A percentile compares a stretch with the other conserved stretches of the same genome.
Evolutionary conservation across 2,329 filamentous ascomycete genomes (phyloP).

Genomic region (Ophiocordyceps australis): DNA sequence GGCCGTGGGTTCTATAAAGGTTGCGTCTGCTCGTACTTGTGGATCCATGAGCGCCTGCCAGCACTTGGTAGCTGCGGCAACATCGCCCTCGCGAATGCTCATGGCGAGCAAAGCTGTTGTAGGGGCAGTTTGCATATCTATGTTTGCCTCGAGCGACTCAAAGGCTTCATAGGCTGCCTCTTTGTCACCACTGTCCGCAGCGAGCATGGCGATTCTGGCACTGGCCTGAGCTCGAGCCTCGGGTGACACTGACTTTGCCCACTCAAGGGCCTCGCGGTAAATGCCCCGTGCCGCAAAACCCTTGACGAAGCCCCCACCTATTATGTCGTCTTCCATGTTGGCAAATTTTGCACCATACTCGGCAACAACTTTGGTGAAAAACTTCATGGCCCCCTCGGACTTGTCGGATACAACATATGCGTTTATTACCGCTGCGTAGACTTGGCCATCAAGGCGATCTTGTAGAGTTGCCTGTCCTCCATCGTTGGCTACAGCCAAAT

Average conservation of each 20-base stretch:
- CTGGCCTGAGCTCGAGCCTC: conserved; percentile 44
- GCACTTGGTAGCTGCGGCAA: conserved; percentile 58
- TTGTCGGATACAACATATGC: conserved; percentile 75
- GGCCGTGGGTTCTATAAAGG: conserved; percentile 70
- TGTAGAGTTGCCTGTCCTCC: conserved; percentile 49
- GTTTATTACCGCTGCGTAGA: conserved; percentile 84
- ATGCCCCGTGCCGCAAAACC: conserved; percentile 54
- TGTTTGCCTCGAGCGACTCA: conserved; percentile 32
- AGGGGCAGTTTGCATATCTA: conserved; percentile 32
- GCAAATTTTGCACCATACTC: conserved; percentile 38
- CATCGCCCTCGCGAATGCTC: conserved; percentile 66
- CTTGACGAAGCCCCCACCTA: conserved; percentile 61
- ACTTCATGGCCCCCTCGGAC: conserved; percentile 64
- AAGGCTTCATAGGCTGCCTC: conserved; percentile 51
- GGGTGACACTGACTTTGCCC: conserved; percentile 47
- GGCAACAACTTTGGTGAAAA: conserved; percentile 62
- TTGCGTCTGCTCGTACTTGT: conserved; percentile 36
- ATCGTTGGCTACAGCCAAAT: conserved; percentile 71
- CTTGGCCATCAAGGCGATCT: conserved; percentile 59
- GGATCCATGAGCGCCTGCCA: conserved; percentile 58
- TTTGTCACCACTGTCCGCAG: conserved; percentile 63
- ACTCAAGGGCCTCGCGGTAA: conserved; percentile 54
- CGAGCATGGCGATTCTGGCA: conserved; percentile 53
- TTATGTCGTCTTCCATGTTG: conserved; percentile 52
- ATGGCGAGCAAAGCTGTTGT: conserved; percentile 74